phyloP scores from a whole-genome alignment of 768 basidiomycete genomes.

The Tephrocybe sp. region DNA sequence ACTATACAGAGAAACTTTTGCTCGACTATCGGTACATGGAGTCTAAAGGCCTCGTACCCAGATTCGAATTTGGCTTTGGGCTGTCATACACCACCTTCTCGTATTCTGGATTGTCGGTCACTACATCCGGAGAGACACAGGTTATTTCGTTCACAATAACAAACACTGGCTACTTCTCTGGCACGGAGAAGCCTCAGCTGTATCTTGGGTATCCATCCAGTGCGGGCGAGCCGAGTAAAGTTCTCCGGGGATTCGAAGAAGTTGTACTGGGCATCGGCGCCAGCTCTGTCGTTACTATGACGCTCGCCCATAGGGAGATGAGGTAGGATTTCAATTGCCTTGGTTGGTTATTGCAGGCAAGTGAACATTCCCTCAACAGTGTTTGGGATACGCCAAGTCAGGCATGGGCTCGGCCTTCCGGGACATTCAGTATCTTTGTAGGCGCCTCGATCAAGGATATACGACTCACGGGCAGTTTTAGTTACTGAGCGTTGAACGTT shows the following conservation, averaged over 20 bases:
- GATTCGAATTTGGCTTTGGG: constrained; percentile 71
- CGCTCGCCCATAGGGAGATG: constrained; percentile 37
- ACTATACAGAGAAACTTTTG: constrained; percentile 63
- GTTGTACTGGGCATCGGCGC: constrained; percentile 36
- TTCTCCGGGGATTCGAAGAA: constrained; percentile 52
- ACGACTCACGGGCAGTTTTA: constrained; percentile 33
- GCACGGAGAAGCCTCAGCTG: constrained; percentile 52
- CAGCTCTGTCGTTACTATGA: constrained; percentile 33
- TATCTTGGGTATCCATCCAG: constrained; percentile 47
- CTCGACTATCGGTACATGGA: constrained; percentile 72
- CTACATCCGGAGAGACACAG: constrained; percentile 28
- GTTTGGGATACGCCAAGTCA: constrained; percentile 55
- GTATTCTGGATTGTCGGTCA: constrained; percentile 50
- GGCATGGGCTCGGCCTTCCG: constrained; percentile 46
- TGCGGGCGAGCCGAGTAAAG: constrained; percentile 46
- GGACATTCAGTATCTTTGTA: constrained; percentile 49
- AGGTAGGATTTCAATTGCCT: constrained; percentile 29
- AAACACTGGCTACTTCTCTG: constrained; percentile 47
- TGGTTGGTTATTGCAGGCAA: background rate
- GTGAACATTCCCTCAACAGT: constrained; percentile 20
- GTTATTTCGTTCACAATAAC: constrained; percentile 40
- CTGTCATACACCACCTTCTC: constrained; percentile 72
- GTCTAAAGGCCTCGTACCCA: constrained; percentile 44
- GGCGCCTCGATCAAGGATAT: constrained; percentile 53
- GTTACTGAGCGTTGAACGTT: background rate